Evolutionary conservation across 306 rosid genomes (phyloP).

Genomic region (Vigna unguiculata): DNA sequence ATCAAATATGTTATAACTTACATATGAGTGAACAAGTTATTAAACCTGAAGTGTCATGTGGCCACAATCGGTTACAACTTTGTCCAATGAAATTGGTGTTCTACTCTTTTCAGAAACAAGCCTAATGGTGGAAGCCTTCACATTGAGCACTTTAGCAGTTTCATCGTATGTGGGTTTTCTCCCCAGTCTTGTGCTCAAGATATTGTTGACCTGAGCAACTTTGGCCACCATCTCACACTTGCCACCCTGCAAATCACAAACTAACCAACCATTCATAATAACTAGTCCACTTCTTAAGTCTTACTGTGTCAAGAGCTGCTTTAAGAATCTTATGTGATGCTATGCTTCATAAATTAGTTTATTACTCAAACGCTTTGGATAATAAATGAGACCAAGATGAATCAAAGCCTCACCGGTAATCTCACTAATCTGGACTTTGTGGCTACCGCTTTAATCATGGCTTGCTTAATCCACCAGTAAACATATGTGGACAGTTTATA

Average conservation of each 20-base stretch:
- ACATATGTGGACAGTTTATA: slow-evolving; percentile 79
- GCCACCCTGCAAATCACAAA: slow-evolving; percentile 67
- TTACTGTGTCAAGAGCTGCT: background rate
- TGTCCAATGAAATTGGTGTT: slow-evolving; percentile 70
- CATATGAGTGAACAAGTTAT: background rate
- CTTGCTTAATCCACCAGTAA: slow-evolving; percentile 93
- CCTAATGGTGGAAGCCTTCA: slow-evolving; percentile 55
- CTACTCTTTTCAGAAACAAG: slow-evolving; percentile 62
- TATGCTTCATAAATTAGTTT: background rate
- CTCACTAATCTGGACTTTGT: slow-evolving; percentile 73
- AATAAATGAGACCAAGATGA: background rate
- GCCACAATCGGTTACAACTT: slow-evolving; percentile 7
- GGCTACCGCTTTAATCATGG: slow-evolving; percentile 73
- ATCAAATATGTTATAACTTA: background rate
- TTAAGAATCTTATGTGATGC: background rate
- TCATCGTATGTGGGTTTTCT: slow-evolving; percentile 68
- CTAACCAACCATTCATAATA: slow-evolving; percentile 80
- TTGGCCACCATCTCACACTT: slow-evolving; percentile 63
- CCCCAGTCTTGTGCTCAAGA: slow-evolving; percentile 53
- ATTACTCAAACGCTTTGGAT: background rate
- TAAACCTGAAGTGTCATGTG: background rate
- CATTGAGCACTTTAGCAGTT: slow-evolving; percentile 55
- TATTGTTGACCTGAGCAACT: slow-evolving; percentile 63
- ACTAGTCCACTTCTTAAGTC: slow-evolving; percentile 47
- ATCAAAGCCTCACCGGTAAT: slow-evolving; percentile 71